Evolutionary conservation across 169 alveolate species (phyloP), one percentile per base, ranked within the genome.

Genomic region (Plasmodium chabaudi): DNA sequence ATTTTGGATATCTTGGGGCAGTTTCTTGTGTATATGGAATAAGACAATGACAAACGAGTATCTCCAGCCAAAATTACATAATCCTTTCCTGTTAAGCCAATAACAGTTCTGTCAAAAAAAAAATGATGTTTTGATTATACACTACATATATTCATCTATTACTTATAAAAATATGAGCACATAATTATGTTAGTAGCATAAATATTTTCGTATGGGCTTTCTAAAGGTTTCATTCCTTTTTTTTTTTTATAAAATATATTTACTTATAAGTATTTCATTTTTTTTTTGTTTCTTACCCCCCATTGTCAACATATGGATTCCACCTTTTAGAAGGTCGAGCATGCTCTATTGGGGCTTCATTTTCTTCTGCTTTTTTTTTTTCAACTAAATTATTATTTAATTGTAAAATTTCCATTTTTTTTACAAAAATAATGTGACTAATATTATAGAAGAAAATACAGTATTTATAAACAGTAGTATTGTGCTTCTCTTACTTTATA

Each of bases 41-140:
- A 97, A 88, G 98, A 97, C 77, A 92, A 82, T 19, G 98, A 95
- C 57, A 97, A 92, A 53, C 99, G 92, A 3, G 99, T 97, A 87
- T 97, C 99, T 25, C 98, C 98, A 6, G 97, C 99, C 47, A 97
- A 94, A 59, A 97, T 96, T 9, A 96, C 98, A 92, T 94, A 96
- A 87, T 97, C 97, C 47, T 96, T 94, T 64, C 98, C 97, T 39
- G 98, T 97, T 56, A 97, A 95, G 46, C 99, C 99, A 75, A 97
- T 88, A 13, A 94, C 96, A 61, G 96, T 94, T 60, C 96, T 94
- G 59, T 39, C 25, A 21, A 65, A 79, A 63, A 55, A 27, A 1
- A 6, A 53, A 47, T 42, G 57, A 10, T 15, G 19, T 55, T 10
- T 44, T 42, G 44, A 55, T 64, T n/a, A 4, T 27, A n/a, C 12